Evolutionary conservation across 345 rosid species (phyloP), one percentile per base, ranked within the genome.

Genomic region (Salix arbutifolia): DNA sequence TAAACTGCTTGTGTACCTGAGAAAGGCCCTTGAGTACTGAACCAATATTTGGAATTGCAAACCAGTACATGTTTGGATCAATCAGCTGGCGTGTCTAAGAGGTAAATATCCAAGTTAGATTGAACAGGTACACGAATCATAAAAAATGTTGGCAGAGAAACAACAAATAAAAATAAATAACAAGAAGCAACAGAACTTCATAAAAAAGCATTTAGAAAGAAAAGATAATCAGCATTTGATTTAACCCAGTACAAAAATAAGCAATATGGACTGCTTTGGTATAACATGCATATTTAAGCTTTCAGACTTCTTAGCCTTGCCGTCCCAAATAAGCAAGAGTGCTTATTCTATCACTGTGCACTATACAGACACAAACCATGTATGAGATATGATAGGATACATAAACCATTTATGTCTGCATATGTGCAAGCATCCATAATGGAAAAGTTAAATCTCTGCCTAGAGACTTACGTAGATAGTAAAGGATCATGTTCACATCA

Each of bases 11-110:
- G 17, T 44, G 17, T 88, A 93, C 99, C 96, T 92, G 97, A 76
- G 89, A 82, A 50, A 96, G 86, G 74, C 94, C 96, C 86, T 96
- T 96, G 68, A 93, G 88, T 76, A 93, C 70, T 60, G 92, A 86
- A 70, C 99, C 97, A 40, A 89, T 87, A 85, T 85, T 86, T 52
- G 98, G 99, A 78, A 96, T 87, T 69, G 99, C 88, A 84, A 96
- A 90, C 97, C 98, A 93, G 84, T 93, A 96, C 92, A 89, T 87
- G 85, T 84, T 82, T 74, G 96, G 90, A 79, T 92, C 91, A 10
- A 94, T 89, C 78, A 94, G 86, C 78, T 94, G 98, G 72, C 92
- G 94, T 58, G 91, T 88, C 97, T 90, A 77, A 65, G 68, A 86
- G 52, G 72, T 14, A 72, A 83, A 48, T 28, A 68, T 42, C 38